Evolutionary conservation across 2,329 filamentous ascomycete genomes (phyloP).

Genomic region (Alternaria novae-zelandiae): DNA sequence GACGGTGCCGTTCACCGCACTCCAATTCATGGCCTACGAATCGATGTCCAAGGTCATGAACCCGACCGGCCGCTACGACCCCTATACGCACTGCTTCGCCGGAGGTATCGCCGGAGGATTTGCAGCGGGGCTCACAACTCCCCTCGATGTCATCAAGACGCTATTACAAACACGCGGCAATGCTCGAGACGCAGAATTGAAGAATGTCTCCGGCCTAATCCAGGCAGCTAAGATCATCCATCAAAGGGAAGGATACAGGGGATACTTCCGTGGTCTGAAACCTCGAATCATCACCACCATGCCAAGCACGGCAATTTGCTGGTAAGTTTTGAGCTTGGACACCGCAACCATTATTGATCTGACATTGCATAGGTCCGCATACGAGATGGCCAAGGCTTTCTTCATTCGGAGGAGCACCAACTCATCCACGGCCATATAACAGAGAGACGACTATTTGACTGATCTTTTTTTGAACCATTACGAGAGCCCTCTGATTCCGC

Average conservation of each 20-base stretch:
- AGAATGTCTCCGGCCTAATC: constrained; percentile 81
- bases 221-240: constrained; percentile 83
- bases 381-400: constrained; percentile 73
- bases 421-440: constrained; percentile 34
- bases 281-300: constrained; percentile 94
- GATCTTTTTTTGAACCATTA: constrained; percentile 5
- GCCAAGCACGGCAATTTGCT: constrained; percentile 99
- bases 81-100: constrained; percentile 89
- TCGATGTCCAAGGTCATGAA: constrained; percentile 95
- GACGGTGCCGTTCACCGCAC: constrained; percentile 96
- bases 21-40: constrained; percentile 98
- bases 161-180: constrained; percentile 92
- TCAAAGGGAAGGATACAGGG: constrained; percentile 79
- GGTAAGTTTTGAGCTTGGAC: constrained; percentile 61
- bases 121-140: constrained; percentile 91
- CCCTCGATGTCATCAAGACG: constrained; percentile 98
- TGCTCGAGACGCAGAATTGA: constrained; percentile 78
- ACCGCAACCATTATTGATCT: constrained; percentile 1
- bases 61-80: constrained; percentile 83
- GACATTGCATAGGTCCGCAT: constrained; percentile 61
- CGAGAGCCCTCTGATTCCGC: constrained; percentile 7
- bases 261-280: constrained; percentile 92
- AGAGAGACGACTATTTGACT: constrained; percentile 4
- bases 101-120: constrained; percentile 92
- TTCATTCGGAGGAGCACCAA: constrained; percentile 59